These are phyloP conservation scores for Ambrosiella beaveri DNA, from an alignment of 2,329 filamentous ascomycete genomes.

Conservation along the genomic window DNA sequence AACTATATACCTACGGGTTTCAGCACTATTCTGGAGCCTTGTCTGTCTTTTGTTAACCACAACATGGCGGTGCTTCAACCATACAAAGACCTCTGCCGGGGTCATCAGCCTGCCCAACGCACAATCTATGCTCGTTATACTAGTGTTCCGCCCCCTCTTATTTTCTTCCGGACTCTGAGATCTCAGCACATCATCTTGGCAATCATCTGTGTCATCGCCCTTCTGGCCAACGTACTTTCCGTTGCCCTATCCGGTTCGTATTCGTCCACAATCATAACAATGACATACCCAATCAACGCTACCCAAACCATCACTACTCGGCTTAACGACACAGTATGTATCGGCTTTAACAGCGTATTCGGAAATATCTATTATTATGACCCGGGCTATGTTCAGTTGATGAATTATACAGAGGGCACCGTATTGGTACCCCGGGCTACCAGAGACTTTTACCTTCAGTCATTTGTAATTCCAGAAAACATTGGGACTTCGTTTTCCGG, in stretches of 20 bases:
- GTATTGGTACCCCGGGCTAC: slow-evolving; percentile 34
- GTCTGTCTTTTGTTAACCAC: slow-evolving; percentile 38
- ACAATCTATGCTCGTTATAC: slow-evolving; percentile 31
- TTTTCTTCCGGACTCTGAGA: slow-evolving; percentile 27
- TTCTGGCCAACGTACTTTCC: slow-evolving; percentile 35
- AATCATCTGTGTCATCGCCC: slow-evolving; percentile 28
- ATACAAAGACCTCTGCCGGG: slow-evolving; percentile 29
- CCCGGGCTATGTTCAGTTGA: slow-evolving; percentile 14
- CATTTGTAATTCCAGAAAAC: slow-evolving; percentile 15
- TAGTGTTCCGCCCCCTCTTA: slow-evolving; percentile 37
- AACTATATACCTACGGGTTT: slow-evolving; percentile 37
- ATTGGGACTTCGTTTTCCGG: too few relatives aligned
- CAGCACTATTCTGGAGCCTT: slow-evolving; percentile 38
- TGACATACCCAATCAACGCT: background rate
- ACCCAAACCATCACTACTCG: background rate
- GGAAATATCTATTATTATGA: slow-evolving; percentile 20
- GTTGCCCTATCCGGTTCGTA: slow-evolving; percentile 28
- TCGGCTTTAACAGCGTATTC: slow-evolving; percentile 13
- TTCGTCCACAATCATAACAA: too few relatives aligned
- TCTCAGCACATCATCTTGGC: slow-evolving; percentile 29
- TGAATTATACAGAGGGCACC: slow-evolving; percentile 28
- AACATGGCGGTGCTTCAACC: slow-evolving; percentile 36
- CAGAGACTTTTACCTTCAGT: slow-evolving; percentile 28
- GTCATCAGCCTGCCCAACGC: slow-evolving; percentile 18
- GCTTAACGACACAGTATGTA: background rate